phyloP scores from a whole-genome alignment of 768 basidiomycete species.

The Rhizopogon roseolus region DNA sequence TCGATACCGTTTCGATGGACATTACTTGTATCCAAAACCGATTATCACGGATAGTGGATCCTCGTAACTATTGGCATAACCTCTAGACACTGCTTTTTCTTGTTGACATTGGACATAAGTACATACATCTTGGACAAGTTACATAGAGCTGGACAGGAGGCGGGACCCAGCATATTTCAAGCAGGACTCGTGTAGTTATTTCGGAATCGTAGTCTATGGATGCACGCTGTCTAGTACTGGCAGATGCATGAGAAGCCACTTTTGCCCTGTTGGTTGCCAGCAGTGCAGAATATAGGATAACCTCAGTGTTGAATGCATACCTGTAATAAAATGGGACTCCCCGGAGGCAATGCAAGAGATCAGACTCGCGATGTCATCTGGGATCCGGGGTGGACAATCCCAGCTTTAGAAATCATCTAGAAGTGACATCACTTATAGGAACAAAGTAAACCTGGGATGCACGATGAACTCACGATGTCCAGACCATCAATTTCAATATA shows the following conservation, averaged over 20 bases:
- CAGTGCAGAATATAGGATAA: not conserved
- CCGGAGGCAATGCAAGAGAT: slow-evolving; percentile 24
- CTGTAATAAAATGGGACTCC: slow-evolving; percentile 25
- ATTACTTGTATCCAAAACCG: not conserved
- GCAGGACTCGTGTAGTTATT: too few relatives aligned
- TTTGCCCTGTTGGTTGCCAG: not conserved
- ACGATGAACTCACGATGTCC: slow-evolving; percentile 37
- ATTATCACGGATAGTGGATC: not conserved
- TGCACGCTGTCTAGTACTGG: too few relatives aligned
- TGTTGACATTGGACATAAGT: not conserved
- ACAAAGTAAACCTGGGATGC: not conserved
- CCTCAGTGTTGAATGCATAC: slow-evolving; percentile 4
- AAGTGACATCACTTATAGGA: not conserved
- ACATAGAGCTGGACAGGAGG: not conserved
- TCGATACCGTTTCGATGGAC: not conserved
- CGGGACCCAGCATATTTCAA: not conserved
- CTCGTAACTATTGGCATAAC: not conserved
- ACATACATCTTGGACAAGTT: not conserved
- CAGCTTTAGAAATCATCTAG: slow-evolving; percentile 24
- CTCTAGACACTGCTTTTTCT: not conserved
- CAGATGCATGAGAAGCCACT: not conserved
- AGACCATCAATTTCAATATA: slow-evolving; percentile 34
- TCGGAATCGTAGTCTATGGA: too few relatives aligned
- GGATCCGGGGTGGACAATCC: not conserved
- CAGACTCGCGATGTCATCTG: slow-evolving; percentile 20